Base-by-base conservation (phyloP, 805 yeast genomes). In the Lachancea fermentati region DNA sequence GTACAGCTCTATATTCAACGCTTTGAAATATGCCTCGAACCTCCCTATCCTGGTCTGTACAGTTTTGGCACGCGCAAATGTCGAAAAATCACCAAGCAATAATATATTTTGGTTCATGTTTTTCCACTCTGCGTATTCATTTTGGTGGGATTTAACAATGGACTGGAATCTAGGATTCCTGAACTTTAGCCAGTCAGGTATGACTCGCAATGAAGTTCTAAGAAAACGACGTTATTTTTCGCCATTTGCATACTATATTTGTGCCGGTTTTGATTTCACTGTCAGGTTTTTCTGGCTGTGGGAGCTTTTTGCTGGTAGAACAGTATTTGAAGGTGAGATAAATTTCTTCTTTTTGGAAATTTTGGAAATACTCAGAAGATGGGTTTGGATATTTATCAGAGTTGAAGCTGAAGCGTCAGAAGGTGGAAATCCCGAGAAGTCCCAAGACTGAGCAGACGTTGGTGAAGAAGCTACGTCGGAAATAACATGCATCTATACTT, bases 361-460 rank as follows among this genome's bases (percentile, higher is more conserved):
- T 3, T 62, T 89, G 39, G 98, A 93, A 58, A 68, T 93, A 5
- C 49, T 81, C 6, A 72, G 98, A 63, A 73, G 98, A 56, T 85
- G 89, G 78, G 63, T 87, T 37, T 93, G 99, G 99, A 76, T 88
- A 31, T 73, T 85, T 45, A 67, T 91, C 56, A 81, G 93, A 54
- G 65, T 89, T 13, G 97, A 93, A 50, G 76, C 83, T 22, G 97
- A 91, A 56, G 37, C 36, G 19, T 19, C 15, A 25, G 12, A 16
- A 13, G 18, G 28, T n/a, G 38, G 25, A 18, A 19, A 13, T 24
- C 32, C 28, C 17, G 35, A 34, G 19, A 32, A 39, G 31, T 18
- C 26, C 11, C 36, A 39, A 26, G 34, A 39, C 8, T 43, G 22
- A 35, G 11, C 22, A 13, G 22, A 18, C 26, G 17, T 18, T 11